These are phyloP conservation scores for Melampsora larici-populina DNA, from an alignment of 1,284 basidiomycete genomes.

Conservation along the genomic window DNA sequence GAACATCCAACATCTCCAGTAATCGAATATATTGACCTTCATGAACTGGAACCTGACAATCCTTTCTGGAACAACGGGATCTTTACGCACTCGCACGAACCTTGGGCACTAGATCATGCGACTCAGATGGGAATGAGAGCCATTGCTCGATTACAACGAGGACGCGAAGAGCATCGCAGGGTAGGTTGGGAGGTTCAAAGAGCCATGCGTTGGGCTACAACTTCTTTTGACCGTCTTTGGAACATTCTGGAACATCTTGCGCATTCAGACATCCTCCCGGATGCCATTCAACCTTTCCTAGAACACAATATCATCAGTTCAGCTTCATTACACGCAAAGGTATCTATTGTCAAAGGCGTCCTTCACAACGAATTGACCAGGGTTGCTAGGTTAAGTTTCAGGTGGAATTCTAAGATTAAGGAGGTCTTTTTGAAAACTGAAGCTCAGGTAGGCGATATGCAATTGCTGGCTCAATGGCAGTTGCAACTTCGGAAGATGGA, in stretches of 20 bases:
- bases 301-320: neutral
- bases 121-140: slow-evolving; percentile 24
- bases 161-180: neutral
- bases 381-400: neutral
- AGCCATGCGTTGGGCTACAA: neutral
- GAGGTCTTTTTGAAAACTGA: neutral
- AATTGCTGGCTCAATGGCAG: neutral
- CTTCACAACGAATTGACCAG: slow-evolving; percentile 18
- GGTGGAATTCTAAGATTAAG: neutral
- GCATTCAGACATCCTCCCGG: neutral
- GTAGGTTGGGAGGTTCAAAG: slow-evolving; percentile 3
- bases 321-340: neutral
- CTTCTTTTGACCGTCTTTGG: neutral
- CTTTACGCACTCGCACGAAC: slow-evolving; percentile 7
- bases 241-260: neutral
- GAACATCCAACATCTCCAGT: neutral
- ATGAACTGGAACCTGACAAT: neutral
- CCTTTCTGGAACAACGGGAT: no score
- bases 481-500: neutral
- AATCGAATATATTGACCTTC: neutral
- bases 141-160: neutral
- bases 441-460: neutral
- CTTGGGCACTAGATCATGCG: slow-evolving; percentile 10
- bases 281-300: neutral
- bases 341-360: neutral